These are phyloP conservation scores for Heliamphora pulchella DNA, from an alignment of 179 eudicot species.

Conservation along the genomic window DNA sequence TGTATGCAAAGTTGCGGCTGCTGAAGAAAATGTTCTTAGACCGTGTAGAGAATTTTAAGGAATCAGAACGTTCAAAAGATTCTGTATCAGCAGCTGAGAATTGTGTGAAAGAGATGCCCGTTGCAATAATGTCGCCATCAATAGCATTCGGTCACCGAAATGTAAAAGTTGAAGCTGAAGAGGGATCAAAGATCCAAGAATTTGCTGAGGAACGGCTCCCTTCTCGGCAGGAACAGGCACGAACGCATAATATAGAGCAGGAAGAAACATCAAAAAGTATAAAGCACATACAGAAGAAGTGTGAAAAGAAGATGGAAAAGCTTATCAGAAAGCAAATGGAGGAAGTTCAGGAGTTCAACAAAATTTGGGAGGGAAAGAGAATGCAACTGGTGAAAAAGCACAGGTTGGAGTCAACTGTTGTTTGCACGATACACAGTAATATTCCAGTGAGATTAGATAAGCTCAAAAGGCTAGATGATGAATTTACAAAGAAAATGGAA, in stretches of 20 bases:
- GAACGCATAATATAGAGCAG: slow-evolving; percentile 7
- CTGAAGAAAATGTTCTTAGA: slow-evolving; percentile 31
- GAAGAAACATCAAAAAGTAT: slow-evolving; percentile 15
- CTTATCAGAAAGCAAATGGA: slow-evolving; percentile 27
- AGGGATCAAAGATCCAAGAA: slow-evolving; percentile 22
- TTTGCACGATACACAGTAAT: slow-evolving; percentile 20
- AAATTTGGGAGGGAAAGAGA: slow-evolving; percentile 22
- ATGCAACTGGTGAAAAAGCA: slow-evolving; percentile 21
- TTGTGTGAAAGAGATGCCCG: slow-evolving; percentile 9
- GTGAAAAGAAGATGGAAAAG: slow-evolving; percentile 20
- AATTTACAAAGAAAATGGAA: slow-evolving; percentile 35
- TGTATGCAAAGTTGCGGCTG: slow-evolving; percentile 32
- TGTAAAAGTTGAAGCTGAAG: slow-evolving; percentile 14
- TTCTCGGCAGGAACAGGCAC: slow-evolving; percentile 14
- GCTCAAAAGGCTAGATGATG: slow-evolving; percentile 20
- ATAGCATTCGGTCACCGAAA: slow-evolving; percentile 12
- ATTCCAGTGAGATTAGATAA: slow-evolving; percentile 16
- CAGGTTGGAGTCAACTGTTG: slow-evolving; percentile 20
- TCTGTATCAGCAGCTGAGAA: slow-evolving; percentile 20
- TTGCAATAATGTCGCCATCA: slow-evolving; percentile 11
- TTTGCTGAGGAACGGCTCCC: slow-evolving; percentile 15
- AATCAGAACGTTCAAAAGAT: slow-evolving; percentile 19
- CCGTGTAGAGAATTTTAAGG: slow-evolving; percentile 22
- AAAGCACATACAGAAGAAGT: slow-evolving; percentile 14
- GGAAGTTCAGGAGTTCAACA: slow-evolving; percentile 24